Conservation (phyloP, 441 rosid genomes). For the Kokia cookei region DNA sequence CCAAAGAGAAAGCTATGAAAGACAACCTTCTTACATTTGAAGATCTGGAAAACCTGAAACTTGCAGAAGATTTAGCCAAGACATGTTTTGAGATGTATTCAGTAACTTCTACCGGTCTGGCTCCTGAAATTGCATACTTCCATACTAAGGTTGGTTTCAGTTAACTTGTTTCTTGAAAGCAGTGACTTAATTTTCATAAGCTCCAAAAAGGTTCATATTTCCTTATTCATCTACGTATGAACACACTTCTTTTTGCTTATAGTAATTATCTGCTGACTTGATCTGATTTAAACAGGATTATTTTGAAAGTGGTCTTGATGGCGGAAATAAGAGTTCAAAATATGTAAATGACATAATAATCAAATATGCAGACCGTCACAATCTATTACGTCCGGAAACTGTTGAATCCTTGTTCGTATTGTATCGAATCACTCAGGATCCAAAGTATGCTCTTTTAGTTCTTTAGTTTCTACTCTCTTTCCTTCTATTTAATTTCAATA, state of each 20-base stretch:
- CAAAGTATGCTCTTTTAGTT: slow-evolving; percentile 44
- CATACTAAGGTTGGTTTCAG: slow-evolving; percentile 58
- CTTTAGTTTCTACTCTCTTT: background rate
- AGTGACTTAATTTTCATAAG: slow-evolving; percentile 1
- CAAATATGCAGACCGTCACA: slow-evolving; percentile 81
- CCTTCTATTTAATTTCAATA: background rate
- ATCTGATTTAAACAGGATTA: slow-evolving; percentile 51
- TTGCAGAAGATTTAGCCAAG: slow-evolving; percentile 88
- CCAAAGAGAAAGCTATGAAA: slow-evolving; percentile 71
- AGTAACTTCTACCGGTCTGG: slow-evolving; percentile 92
- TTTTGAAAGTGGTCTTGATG: slow-evolving; percentile 77
- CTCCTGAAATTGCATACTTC: slow-evolving; percentile 97
- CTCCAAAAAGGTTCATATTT: background rate
- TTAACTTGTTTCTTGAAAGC: background rate
- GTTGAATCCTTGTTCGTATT: slow-evolving; percentile 90
- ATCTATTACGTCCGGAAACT: slow-evolving; percentile 92
- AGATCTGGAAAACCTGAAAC: slow-evolving; percentile 87
- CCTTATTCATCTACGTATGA: background rate
- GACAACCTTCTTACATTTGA: slow-evolving; percentile 78
- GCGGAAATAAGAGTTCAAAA: slow-evolving; percentile 79
- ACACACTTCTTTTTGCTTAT: background rate
- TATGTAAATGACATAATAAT: slow-evolving; percentile 82
- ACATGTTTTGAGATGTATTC: slow-evolving; percentile 96
- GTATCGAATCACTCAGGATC: slow-evolving; percentile 76
- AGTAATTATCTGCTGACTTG: slow-evolving; percentile 13